phyloP scores from a whole-genome alignment of 2,329 filamentous ascomycete genomes.

The Rutstroemia sp. region DNA sequence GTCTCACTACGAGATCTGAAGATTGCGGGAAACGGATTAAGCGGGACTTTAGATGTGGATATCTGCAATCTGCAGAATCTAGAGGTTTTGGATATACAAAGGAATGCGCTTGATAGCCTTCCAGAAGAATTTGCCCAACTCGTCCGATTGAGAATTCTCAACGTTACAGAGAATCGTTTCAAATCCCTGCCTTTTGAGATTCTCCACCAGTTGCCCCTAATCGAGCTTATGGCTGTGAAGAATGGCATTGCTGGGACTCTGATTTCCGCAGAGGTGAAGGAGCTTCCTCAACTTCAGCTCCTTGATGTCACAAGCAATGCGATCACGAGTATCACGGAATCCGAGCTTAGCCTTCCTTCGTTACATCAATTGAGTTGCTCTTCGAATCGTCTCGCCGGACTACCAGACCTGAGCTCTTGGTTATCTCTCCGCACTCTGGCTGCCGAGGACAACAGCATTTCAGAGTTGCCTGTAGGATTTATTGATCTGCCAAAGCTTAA shows the following conservation, averaged over 20 bases:
- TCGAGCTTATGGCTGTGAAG: conserved; percentile 66
- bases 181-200: conserved; percentile 62
- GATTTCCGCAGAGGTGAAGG: conserved; percentile 53
- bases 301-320: conserved; percentile 75
- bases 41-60: conserved; percentile 57
- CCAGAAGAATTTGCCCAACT: conserved; percentile 62
- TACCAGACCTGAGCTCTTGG: conserved; percentile 75
- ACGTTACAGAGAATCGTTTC: conserved; percentile 73
- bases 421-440: conserved; percentile 62
- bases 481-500: conserved; percentile 58
- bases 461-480: conserved; percentile 70
- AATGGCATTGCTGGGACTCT: conserved; percentile 71
- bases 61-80: conserved; percentile 60
- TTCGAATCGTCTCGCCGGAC: conserved; percentile 65
- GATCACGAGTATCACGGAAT: conserved; percentile 37
- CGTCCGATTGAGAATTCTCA: conserved; percentile 63
- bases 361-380: conserved; percentile 71
- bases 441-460: conserved; percentile 76
- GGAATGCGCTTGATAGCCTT: conserved; percentile 68
- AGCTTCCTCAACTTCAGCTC: conserved; percentile 58
- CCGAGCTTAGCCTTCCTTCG: conserved; percentile 46
- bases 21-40: conserved; percentile 69
- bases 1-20: conserved; percentile 68
- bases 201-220: conserved; percentile 60
- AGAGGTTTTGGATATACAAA: conserved; percentile 74